Base-by-base conservation (phyloP, 192 early-diverging fungal species). In the Coemansia furcata region DNA sequence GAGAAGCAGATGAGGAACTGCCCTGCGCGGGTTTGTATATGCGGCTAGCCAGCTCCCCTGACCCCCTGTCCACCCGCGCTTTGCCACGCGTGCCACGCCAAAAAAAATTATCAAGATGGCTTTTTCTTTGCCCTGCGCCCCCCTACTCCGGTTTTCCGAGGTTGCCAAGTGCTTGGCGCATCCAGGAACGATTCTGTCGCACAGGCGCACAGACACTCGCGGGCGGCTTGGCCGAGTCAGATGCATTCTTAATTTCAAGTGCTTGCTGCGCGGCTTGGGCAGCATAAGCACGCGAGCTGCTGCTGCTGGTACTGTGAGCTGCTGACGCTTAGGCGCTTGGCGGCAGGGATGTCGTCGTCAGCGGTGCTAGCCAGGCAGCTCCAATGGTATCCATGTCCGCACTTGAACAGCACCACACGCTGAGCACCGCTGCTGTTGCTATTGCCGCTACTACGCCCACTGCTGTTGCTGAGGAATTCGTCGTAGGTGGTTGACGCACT, bases 361-460 rank as follows among this genome's bases (percentile, higher is more conserved):
- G 47, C 7, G 65, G 63, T 32, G 19, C 17, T 21, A 26, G 57
- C 32, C 54, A 73, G 57, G 65, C 79, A 82, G 54, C 32, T 62
- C 36, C 52, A 66, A 35, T 82, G 79, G 52, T 66, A 76, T 42
- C 74, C 71, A 46, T 82, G 79, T 11, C 73, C 74, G 49, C 79
- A 82, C 64, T 71, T 82, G 71, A 76, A 82, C 60, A 82, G 62
- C 46, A 76, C 74, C 23, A 68, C 64, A 35, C 60, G 63, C 62
- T 72, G 57, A 6, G 47, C 52, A 33, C 32, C 40, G 30, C 26
- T 37, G 55, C 69, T 47, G 40, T 54, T 46, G 11, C n/a, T 38
- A 33, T 26, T 40, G 29, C 64, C 32, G 57, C 58, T 30, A 46
- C 36, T 26, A n/a, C 12, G 54, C 30, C 58, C 37, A 37, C 36